Conservation (phyloP, 2,329 filamentous ascomycete genomes). For the Aspergillus hortae region DNA sequence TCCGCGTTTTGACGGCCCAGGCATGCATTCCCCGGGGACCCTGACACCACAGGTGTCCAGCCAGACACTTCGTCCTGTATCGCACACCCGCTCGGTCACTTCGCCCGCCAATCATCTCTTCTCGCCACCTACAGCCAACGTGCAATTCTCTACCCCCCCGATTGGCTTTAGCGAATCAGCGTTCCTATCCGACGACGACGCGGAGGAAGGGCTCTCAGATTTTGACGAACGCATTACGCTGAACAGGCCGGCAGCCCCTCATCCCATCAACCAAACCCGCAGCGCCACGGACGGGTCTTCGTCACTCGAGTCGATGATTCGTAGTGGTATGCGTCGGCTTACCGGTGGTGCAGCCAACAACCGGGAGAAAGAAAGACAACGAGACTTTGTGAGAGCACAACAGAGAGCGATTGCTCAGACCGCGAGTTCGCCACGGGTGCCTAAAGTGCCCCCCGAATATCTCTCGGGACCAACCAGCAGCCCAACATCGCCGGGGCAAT, state of each 20-base stretch:
- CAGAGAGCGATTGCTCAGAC: conserved; percentile 39
- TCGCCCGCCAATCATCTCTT: conserved; percentile 62
- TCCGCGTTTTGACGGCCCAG: conserved; percentile 46
- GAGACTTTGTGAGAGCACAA: conserved; percentile 41
- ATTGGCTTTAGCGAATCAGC: conserved; percentile 51
- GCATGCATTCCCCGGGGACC: conserved; percentile 47
- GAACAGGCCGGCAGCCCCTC: conserved; percentile 21
- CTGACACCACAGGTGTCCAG: conserved; percentile 32
- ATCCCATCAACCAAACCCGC: conserved; percentile 23
- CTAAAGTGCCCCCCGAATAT: conserved; percentile 48
- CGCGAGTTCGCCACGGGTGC: conserved; percentile 42
- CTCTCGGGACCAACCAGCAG: conserved; percentile 36
- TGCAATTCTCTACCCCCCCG: conserved; percentile 51
- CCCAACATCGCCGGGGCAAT: conserved; percentile 31
- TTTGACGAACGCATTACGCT: conserved; percentile 62
- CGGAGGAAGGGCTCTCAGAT: conserved; percentile 75
- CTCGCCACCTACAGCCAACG: conserved; percentile 44
- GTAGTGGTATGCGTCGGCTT: conserved; percentile 46
- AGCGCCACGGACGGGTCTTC: conserved; percentile 39
- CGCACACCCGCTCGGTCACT: conserved; percentile 81
- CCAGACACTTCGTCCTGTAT: conserved; percentile 55
- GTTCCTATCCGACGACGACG: conserved; percentile 73
- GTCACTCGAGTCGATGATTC: conserved; percentile 44
- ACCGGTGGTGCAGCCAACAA: conserved; percentile 41
- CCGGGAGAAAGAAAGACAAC: conserved; percentile 44